Percentiles rank a stretch among this genome's conserved stretches.
Evolutionary conservation across 1,284 basidiomycete species (phyloP).

Genomic region (Hymenochaete sp.): DNA sequence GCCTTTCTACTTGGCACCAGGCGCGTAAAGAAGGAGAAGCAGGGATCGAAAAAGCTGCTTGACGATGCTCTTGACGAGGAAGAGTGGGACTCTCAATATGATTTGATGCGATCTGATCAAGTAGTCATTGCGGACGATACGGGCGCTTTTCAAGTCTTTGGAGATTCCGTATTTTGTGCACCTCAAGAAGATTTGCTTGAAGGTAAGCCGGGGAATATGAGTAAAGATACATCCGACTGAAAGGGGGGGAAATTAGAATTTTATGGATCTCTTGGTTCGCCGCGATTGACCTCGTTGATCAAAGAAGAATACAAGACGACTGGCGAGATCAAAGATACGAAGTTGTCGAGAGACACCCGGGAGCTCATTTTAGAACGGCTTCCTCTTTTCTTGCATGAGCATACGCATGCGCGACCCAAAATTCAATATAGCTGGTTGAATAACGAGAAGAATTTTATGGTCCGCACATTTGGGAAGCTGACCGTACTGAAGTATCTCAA

Average conservation of each 20-base stretch:
- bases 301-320: slow-evolving; percentile 66
- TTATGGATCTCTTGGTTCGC: slow-evolving; percentile 60
- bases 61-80: slow-evolving; percentile 50
- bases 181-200: slow-evolving; percentile 88
- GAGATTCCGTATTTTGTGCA: slow-evolving; percentile 68
- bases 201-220: slow-evolving; percentile 32
- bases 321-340: slow-evolving; percentile 42
- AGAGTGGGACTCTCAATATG: slow-evolving; percentile 58
- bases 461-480: slow-evolving; percentile 56
- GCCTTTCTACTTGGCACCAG: slow-evolving; percentile 70
- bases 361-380: slow-evolving; percentile 77
- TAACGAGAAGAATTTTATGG: slow-evolving; percentile 61
- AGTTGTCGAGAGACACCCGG: slow-evolving; percentile 42
- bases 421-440: slow-evolving; percentile 72
- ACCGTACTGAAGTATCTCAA: slow-evolving; percentile 51
- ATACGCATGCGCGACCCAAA: slow-evolving; percentile 62
- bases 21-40: slow-evolving; percentile 37
- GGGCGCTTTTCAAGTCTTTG: slow-evolving; percentile 69
- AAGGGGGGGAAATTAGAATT: neutral
- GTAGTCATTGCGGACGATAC: slow-evolving; percentile 79
- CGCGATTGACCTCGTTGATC: slow-evolving; percentile 62
- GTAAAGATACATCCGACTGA: neutral
- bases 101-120: slow-evolving; percentile 51
- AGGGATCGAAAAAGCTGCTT: slow-evolving; percentile 23
- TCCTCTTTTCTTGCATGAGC: slow-evolving; percentile 88